Evolutionary conservation across 768 basidiomycete genomes (phyloP).

Genomic region (Tubosaeta sp.): DNA sequence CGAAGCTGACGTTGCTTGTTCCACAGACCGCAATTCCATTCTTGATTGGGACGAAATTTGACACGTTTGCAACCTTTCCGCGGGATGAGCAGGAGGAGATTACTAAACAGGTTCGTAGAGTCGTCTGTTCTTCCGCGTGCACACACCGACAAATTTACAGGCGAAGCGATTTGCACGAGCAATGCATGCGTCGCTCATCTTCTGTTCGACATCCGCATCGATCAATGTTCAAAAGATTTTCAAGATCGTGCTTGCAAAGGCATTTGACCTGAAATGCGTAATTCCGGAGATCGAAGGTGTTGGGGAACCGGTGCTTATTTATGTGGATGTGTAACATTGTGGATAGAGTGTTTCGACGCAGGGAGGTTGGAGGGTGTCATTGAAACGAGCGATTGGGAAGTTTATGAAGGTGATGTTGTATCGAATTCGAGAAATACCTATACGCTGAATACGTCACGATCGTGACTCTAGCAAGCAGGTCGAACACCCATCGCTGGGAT

Average conservation of each 20-base stretch:
- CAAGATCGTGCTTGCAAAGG: slow-evolving; percentile 96
- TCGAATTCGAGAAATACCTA: slow-evolving; percentile 14
- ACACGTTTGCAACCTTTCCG: slow-evolving; percentile 93
- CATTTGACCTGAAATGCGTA: slow-evolving; percentile 98
- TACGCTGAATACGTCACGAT: slow-evolving; percentile 18
- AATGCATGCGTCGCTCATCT: slow-evolving; percentile 99
- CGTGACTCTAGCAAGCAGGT: slow-evolving; percentile 17
- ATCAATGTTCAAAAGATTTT: slow-evolving; percentile 99
- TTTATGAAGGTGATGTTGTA: slow-evolving; percentile 29
- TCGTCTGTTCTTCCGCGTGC: slow-evolving; percentile 4
- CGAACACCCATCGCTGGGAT: slow-evolving; percentile 7
- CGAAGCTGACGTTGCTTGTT: slow-evolving; percentile 13
- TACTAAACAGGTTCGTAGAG: slow-evolving; percentile 79
- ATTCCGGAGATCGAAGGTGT: slow-evolving; percentile 97
- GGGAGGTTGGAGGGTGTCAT: slow-evolving; percentile 12
- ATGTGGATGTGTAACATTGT: slow-evolving; percentile 60
- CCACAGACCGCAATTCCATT: slow-evolving; percentile 95
- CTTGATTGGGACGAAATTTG: slow-evolving; percentile 97
- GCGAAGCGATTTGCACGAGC: slow-evolving; percentile 98
- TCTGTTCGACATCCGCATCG: slow-evolving; percentile 97
- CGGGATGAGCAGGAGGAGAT: slow-evolving; percentile 99
- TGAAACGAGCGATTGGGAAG: slow-evolving; percentile 10
- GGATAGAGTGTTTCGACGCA: slow-evolving; percentile 22
- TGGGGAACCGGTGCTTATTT: slow-evolving; percentile 92
- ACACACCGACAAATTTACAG: slow-evolving; percentile 35